Base-by-base conservation (phyloP, 495 filamentous ascomycete species). In the Barbatosphaeria neglecta region DNA sequence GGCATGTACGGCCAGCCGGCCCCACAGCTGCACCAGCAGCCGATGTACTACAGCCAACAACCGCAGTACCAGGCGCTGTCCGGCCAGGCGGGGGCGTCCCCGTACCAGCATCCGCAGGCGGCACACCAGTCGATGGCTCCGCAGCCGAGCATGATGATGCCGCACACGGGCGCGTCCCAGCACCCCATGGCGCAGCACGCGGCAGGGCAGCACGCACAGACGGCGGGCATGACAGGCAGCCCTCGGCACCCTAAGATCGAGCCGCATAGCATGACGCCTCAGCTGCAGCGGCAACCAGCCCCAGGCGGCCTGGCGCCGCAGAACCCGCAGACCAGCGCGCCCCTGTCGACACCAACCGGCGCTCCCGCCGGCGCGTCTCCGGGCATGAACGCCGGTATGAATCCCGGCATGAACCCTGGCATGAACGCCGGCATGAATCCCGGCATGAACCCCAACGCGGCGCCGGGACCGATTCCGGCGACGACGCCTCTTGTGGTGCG, bases 381-480 rank as follows among this genome's bases (percentile, higher is more conserved):
- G 31, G 31, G 31, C 2, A 35, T 87, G 39, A 94, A 92, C 48
- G 78, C 84, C 11, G n/a, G n/a, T n/a, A n/a, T n/a, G n/a, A n/a
- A n/a, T n/a, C n/a, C n/a, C n/a, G n/a, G n/a, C n/a, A n/a, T n/a
- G n/a, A n/a, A n/a, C n/a, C n/a, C n/a, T n/a, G n/a, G n/a, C n/a
- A n/a, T n/a, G n/a, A n/a, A n/a, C 0, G 55, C 64, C 19, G 71
- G 76, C 3, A 83, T 35, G 13, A 0, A 11, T 2, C 31, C 31
- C 13, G 31, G 31, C 2, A 35, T 87, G 39, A 94, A 92, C 48
- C 79, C 84, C 11, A 95, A 86, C 56, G 89, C 92, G 15, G 92
- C 92, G 19, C 92, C 92, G n/a, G 92, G 92, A 10, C 92, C 92
- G 1, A 98, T 98, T 59, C 92, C 92, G n/a, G 92, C 92, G 1